Evolutionary conservation across 2,329 filamentous ascomycete genomes (phyloP), one percentile per base, ranked within the genome.

Genomic region (Venturia effusa): DNA sequence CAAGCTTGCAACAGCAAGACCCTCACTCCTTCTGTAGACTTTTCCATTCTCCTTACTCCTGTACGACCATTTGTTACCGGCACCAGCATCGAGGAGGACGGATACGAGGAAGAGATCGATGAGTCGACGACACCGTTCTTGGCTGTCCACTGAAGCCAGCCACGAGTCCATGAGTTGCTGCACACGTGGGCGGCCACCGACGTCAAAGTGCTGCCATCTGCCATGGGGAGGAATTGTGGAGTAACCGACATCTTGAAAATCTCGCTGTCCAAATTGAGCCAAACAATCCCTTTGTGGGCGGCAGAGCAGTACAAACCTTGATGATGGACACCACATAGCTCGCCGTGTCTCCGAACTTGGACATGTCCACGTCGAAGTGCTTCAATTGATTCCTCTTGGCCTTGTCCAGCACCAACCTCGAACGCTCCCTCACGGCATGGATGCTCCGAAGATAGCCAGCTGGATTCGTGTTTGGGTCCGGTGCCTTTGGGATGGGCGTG

Each of bases 261-360:
- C 87, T 76, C 87, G 81, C 87, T 89, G 71, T 51, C 19, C 54
- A 63, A 37, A 40, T 17, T 64, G 37, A 64, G 62, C 27, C 13
- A 10, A 4, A 32, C 37, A 41, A 41, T 60, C n/a, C 19, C 19
- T 64, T 24, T 39, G 17, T 57, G 62, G 57, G 17, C 10, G n/a
- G 22, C 45, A 51, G 8, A 51, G 11, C 5, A 27, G 22, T 27
- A 55, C 81, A 68, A 78, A 92, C 92, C 88, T 95, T 96, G 79
- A 97, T 96, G 67, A 97, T 93, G 48, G 89, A 87, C n/a, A 93
- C 87, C 11, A 96, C 89, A 73, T 96, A 96, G 55, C 83, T 83
- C 17, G 92, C 90, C 0, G 93, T 93, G 68, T 93, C 89, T 57
- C 81, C 77, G 73, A 96, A 93, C 76, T 93, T 95, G 76, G 76